Base-by-base conservation (phyloP, 768 basidiomycete species). In the Lactarius evosmus region DNA sequence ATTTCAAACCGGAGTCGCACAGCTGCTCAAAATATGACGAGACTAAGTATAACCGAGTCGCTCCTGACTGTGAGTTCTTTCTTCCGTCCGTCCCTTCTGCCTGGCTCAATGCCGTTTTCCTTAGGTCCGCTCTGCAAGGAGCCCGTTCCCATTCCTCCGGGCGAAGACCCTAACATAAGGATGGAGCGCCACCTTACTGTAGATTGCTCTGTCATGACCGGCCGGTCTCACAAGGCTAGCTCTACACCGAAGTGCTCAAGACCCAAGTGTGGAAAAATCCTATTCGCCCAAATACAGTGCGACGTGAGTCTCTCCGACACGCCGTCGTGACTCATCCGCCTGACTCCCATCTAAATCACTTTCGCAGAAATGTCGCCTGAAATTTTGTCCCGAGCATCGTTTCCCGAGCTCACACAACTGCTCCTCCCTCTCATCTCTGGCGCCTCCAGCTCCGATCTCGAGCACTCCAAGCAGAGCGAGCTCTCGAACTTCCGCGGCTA, bases 341-440 rank as follows among this genome's bases (percentile, higher is more conserved):
- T 14, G 14, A 8, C 1, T 12, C 53, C 27, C 9, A 50, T 22
- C 50, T 16, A 30, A 30, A 27, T 36, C n/a, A 57, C 16, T 49
- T 22, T 1, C 60, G 0, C 62, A 94, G 92, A 81, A 80, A 72
- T 94, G 92, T 74, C 79, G 74, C 50, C 76, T 83, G 65, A 85
- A 87, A 66, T 94, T 85, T 71, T 95, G 92, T 71, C 81, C 89
- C 0, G 75, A 83, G 30, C 92, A 95, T 71, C 88, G 93, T 50
- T 91, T 91, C 74, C 87, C 91, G 9, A 77, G 78, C 46, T 86
- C 89, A 67, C 92, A 95, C 66, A 78, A 63, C 58, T 92, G 91
- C 69, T 30, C 73, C 29, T 70, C 72, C 33, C 63, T 69, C 57
- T 40, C 65, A 52, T 41, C 71, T 4, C 19, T 57, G n/a, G 33